phyloP scores from a whole-genome alignment of 768 basidiomycete species.

The Butyriboletus loyo region DNA sequence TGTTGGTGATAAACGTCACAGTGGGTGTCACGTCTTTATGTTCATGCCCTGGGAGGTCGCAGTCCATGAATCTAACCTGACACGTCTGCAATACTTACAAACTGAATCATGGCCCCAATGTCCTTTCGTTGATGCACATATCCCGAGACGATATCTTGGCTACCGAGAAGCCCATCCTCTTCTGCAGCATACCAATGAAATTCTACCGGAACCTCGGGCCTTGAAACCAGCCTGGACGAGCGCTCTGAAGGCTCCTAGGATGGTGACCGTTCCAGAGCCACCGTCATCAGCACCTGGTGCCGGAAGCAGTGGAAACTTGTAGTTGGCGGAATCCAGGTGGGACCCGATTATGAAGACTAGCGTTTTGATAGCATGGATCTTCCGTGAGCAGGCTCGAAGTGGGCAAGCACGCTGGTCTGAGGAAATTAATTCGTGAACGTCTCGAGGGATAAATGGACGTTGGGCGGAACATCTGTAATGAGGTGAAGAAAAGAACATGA shows the following conservation, averaged over 20 bases:
- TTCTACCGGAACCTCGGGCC: slow-evolving; percentile 62
- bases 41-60: slow-evolving; percentile 30
- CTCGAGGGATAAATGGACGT: slow-evolving; percentile 19
- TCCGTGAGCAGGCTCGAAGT: slow-evolving; percentile 19
- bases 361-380: slow-evolving; percentile 1
- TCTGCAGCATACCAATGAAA: slow-evolving; percentile 88
- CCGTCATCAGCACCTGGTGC: slow-evolving; percentile 53
- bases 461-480: slow-evolving; percentile 4
- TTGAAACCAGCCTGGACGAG: slow-evolving; percentile 67
- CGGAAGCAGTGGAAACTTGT: slow-evolving; percentile 37
- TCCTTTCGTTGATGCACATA: slow-evolving; percentile 45
- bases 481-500: neutral
- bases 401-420: slow-evolving; percentile 23
- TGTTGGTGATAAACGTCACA: slow-evolving; percentile 31
- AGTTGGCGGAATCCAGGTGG: slow-evolving; percentile 44
- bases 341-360: slow-evolving; percentile 39
- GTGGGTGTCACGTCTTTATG: slow-evolving; percentile 5
- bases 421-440: slow-evolving; percentile 23
- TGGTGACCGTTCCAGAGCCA: slow-evolving; percentile 70
- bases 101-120: slow-evolving; percentile 51
- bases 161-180: slow-evolving; percentile 32
- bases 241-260: slow-evolving; percentile 72
- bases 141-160: slow-evolving; percentile 48
- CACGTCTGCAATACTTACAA: slow-evolving; percentile 43
- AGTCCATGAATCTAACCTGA: neutral